Percentiles rank a stretch among this genome's conserved stretches.
These are phyloP conservation scores for Nemania abortiva DNA, from an alignment of 2,329 filamentous ascomycete genomes.

Conservation along the genomic window DNA sequence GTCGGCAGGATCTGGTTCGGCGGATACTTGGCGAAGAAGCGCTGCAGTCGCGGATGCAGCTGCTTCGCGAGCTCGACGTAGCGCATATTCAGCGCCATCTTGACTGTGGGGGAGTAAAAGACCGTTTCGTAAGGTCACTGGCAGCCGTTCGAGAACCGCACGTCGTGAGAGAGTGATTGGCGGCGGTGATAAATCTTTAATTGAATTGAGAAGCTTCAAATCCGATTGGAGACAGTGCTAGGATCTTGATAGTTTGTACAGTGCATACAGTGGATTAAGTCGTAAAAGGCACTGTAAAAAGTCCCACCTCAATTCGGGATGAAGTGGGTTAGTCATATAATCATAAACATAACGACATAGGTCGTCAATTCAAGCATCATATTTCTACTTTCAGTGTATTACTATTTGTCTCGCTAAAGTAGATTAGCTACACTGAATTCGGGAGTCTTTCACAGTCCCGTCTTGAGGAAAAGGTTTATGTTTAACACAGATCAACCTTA, in stretches of 20 bases:
- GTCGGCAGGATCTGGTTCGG: conserved; percentile 71
- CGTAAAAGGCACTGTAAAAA: background rate
- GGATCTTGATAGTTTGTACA: conserved; percentile 4
- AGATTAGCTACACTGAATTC: too few species aligned
- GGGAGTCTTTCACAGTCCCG: too few species aligned
- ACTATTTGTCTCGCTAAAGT: too few species aligned
- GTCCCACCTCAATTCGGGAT: background rate
- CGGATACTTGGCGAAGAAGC: conserved; percentile 92
- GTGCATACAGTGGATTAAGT: background rate
- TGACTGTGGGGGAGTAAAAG: background rate
- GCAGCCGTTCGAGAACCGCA: background rate
- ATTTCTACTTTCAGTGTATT: too few species aligned
- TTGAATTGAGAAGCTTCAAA: conserved; percentile 12
- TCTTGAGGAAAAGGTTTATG: too few species aligned
- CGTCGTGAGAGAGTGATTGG: background rate
- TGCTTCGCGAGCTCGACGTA: conserved; percentile 73
- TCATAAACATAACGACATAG: background rate
- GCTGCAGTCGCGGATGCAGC: conserved; percentile 81
- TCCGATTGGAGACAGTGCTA: conserved; percentile 16
- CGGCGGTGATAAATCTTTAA: background rate
- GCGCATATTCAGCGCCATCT: conserved; percentile 45
- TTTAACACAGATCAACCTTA: too few species aligned
- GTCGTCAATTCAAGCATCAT: too few species aligned
- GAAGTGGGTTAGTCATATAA: background rate
- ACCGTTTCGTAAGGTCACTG: background rate